Conservation (phyloP, 2,329 filamentous ascomycete genomes). For the Raffaelea albimanens region DNA sequence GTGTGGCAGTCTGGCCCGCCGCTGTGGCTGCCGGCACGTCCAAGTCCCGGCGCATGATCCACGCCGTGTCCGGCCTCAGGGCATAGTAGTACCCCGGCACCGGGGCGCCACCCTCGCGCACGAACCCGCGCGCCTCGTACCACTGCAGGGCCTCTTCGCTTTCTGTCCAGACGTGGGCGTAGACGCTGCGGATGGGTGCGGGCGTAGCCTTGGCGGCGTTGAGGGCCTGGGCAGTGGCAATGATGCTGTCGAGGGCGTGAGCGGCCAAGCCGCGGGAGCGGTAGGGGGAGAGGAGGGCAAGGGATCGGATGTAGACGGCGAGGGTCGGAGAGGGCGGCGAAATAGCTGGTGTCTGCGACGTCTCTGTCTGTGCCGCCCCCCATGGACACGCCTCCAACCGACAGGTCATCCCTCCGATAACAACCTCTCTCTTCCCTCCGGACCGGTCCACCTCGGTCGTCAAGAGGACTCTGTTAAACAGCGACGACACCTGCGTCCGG, state of each 20-base stretch:
- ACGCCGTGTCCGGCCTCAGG: conserved; percentile 51
- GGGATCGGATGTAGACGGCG: conserved; percentile 55
- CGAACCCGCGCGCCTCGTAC: conserved; percentile 52
- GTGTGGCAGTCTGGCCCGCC: conserved; percentile 1
- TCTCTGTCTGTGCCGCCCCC: not conserved
- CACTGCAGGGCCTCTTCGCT: conserved; percentile 54
- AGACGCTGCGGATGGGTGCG: conserved; percentile 31
- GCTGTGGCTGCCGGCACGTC: conserved; percentile 4
- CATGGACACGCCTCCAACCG: conserved; percentile 39
- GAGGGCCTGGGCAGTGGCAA: conserved; percentile 29
- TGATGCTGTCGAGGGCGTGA: conserved; percentile 45
- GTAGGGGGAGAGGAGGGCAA: conserved; percentile 55
- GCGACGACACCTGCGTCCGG: conserved; percentile 32
- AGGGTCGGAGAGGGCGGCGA: conserved; percentile 23
- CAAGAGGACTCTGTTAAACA: conserved; percentile 51
- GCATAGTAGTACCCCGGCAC: conserved; percentile 53
- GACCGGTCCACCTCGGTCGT: not conserved
- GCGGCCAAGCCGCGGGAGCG: conserved; percentile 48
- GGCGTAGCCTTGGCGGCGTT: conserved; percentile 18
- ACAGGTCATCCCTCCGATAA: conserved; percentile 54
- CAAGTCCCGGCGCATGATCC: conserved; percentile 43
- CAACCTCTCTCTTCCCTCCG: conserved; percentile 23
- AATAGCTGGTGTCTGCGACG: conserved; percentile 1
- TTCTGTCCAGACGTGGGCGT: conserved; percentile 60
- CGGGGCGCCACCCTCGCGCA: conserved; percentile 28